Percentiles rank a stretch among this genome's conserved stretches.
These are phyloP conservation scores for Yarrowia sp. DNA, from an alignment of 805 yeast species.

Conservation along the genomic window DNA sequence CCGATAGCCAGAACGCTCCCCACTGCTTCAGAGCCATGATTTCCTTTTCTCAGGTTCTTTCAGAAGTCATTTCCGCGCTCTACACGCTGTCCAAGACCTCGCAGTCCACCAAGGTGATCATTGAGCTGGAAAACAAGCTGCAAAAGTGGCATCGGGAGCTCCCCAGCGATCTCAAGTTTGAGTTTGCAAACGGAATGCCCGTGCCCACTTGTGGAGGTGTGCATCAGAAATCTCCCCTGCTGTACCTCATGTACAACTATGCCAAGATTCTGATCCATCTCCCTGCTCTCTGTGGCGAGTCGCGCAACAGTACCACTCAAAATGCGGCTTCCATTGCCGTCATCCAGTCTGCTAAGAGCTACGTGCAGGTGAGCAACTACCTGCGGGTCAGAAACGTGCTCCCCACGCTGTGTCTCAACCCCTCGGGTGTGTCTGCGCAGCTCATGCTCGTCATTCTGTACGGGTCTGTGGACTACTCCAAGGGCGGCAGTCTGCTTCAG, in stretches of 20 bases:
- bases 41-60: constrained; percentile 69
- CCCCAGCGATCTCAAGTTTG: constrained; percentile 66
- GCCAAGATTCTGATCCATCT: constrained; percentile 69
- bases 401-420: constrained; percentile 48
- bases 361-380: constrained; percentile 47
- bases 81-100: constrained; percentile 44
- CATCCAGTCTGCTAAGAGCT: constrained; percentile 49
- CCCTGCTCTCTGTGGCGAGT: constrained; percentile 52
- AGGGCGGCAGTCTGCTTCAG: constrained; percentile 80
- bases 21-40: constrained; percentile 42
- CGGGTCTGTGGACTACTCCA: constrained; percentile 80
- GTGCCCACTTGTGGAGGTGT: constrained; percentile 44
- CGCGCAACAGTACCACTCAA: constrained; percentile 40
- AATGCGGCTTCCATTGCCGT: constrained; percentile 48
- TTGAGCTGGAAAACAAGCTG: constrained; percentile 64
- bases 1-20: constrained; percentile 39
- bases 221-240: constrained; percentile 51
- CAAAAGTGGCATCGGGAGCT: constrained; percentile 81
- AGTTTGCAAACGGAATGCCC: constrained; percentile 52
- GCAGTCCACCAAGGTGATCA: constrained; percentile 44
- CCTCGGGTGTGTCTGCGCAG: constrained; percentile 44
- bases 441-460: constrained; percentile 48
- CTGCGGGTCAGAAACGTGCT: constrained; percentile 44
- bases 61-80: constrained; percentile 68
- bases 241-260: constrained; percentile 65